Evolutionary conservation across 805 yeast genomes (phyloP), one percentile per base, ranked within the genome.

Genomic region (Candida bentonensis): DNA sequence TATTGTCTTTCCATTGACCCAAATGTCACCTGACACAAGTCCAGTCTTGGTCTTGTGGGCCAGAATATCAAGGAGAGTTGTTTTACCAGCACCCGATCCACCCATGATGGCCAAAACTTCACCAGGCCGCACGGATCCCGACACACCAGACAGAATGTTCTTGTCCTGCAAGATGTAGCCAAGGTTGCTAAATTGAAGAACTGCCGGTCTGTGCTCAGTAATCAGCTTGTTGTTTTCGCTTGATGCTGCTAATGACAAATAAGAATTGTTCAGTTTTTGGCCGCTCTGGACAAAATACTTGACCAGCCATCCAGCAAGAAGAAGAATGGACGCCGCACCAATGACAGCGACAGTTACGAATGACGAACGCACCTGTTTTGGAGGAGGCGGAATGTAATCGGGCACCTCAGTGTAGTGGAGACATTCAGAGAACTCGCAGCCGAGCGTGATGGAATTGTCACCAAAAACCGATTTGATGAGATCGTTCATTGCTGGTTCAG

Each of bases 51-150:
- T 74, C 58, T 89, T 92, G 41, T 80, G 82, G 0, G 97, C 97
- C 45, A 92, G 66, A 47, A 92, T 87, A 57, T 92, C 98, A 43
- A 92, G 66, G 39, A 92, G 64, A 0, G 98, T 89, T 0, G 98
- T 89, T 59, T 92, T 92, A 43, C 98, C 98, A 13, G 98, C 97
- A 42, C 98, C 98, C 0, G 96, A 88, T 1, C 96, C 96, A 39
- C 98, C 98, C 95, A 92, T 85, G 36, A 92, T 86, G 0, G 98
- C 97, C 58, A 87, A 61, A 49, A 94, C 82, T 58, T 87, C 87
- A 30, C 96, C 82, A 2, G 96, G 95, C 43, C 76, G 75, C 2
- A 79, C 95, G 13, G 76, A 53, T 7, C 98, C 98, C 52, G 74
- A 77, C 0, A 85, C 70, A 23, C 72, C 67, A 11, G 72, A 68